phyloP scores from a whole-genome alignment of 129 eudicot species.

The Logfia minima region DNA sequence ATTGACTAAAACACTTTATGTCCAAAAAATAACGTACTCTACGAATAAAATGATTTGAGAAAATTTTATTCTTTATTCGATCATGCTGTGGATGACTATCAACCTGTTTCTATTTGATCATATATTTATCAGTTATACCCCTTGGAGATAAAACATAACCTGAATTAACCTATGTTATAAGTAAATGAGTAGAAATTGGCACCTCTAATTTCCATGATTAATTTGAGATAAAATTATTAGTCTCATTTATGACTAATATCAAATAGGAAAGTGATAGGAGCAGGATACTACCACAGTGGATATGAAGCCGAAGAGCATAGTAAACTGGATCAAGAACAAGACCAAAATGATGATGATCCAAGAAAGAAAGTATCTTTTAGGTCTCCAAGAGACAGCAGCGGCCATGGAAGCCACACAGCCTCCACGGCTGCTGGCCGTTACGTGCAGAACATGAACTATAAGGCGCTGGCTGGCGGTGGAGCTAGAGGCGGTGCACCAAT shows the following conservation, averaged over 20 bases:
- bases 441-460: conserved; percentile 61
- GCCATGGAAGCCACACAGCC: conserved; percentile 92
- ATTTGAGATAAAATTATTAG: not conserved
- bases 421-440: conserved; percentile 83
- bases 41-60: not conserved
- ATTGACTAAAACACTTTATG: not conserved
- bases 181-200: not conserved
- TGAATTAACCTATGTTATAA: not conserved
- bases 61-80: not conserved
- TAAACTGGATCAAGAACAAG: conserved; percentile 27
- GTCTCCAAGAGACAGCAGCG: conserved; percentile 74
- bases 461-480: conserved; percentile 69
- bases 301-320: conserved; percentile 53
- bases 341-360: conserved; percentile 26
- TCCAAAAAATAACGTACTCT: not conserved
- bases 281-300: conserved; percentile 69
- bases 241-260: conserved; percentile 8
- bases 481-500: conserved; percentile 90
- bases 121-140: not conserved
- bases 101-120: not conserved
- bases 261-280: conserved; percentile 82
- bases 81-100: not conserved
- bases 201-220: conserved; percentile 4
- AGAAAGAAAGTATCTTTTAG: conserved; percentile 43
- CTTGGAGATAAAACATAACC: not conserved